These are phyloP conservation scores for Microbotryum silenes-acaulis DNA, from an alignment of 1,284 basidiomycete species.

Conservation along the genomic window DNA sequence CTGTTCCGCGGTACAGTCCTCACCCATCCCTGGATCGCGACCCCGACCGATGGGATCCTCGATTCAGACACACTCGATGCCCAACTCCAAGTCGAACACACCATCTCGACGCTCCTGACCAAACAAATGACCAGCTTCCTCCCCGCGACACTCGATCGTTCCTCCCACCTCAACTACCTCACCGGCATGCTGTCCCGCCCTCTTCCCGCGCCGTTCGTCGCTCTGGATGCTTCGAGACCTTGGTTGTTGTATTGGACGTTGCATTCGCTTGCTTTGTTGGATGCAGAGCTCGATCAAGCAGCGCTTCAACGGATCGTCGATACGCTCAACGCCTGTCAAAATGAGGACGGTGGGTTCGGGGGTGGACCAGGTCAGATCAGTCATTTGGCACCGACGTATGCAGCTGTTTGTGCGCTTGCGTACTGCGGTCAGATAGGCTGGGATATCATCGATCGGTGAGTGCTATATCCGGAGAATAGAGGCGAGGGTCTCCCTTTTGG, in stretches of 20 bases:
- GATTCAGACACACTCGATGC: conserved; percentile 12
- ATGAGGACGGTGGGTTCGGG: conserved; percentile 77
- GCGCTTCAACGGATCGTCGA: conserved; percentile 67
- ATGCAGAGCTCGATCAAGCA: conserved; percentile 64
- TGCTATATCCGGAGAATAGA: background rate
- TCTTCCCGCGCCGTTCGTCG: conserved; percentile 64
- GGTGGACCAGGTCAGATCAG: conserved; percentile 78
- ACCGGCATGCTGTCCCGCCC: conserved; percentile 20
- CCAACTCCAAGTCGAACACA: conserved; percentile 20
- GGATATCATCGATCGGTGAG: conserved; percentile 41
- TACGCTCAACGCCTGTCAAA: conserved; percentile 68
- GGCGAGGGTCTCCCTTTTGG: background rate
- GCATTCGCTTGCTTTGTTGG: conserved; percentile 68
- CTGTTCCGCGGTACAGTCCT: conserved; percentile 10
- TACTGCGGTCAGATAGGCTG: conserved; percentile 53
- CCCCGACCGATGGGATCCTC: conserved; percentile 17
- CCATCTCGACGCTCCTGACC: conserved; percentile 19
- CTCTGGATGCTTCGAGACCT: conserved; percentile 81
- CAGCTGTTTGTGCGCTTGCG: conserved; percentile 73
- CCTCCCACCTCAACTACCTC: conserved; percentile 22
- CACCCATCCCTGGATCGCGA: conserved; percentile 22
- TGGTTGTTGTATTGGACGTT: conserved; percentile 90
- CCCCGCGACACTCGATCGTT: conserved; percentile 7
- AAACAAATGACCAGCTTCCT: background rate
- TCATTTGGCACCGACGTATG: conserved; percentile 87